phyloP scores from a whole-genome alignment of 116 monocot species.

The Trichopus zeylanicus region DNA sequence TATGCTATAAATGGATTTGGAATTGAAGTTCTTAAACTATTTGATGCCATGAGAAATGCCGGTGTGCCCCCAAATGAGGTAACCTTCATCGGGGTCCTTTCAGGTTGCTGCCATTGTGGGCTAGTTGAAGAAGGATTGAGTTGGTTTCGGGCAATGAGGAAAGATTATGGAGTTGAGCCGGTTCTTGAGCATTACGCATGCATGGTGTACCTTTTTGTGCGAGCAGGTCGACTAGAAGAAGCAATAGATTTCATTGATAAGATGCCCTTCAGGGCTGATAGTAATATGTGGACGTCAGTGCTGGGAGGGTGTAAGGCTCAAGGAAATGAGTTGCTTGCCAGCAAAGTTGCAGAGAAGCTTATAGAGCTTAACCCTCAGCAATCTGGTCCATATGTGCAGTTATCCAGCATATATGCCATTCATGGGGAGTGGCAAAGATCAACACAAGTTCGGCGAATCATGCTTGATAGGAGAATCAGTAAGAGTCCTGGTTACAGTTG shows the following conservation, averaged over 20 bases:
- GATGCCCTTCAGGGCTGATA: slow-evolving; percentile 55
- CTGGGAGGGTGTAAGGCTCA: slow-evolving; percentile 56
- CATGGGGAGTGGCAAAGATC: slow-evolving; percentile 55
- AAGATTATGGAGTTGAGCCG: slow-evolving; percentile 32
- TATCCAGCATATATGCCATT: slow-evolving; percentile 47
- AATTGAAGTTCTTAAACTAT: slow-evolving; percentile 38
- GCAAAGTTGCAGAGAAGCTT: slow-evolving; percentile 34
- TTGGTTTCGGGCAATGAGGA: slow-evolving; percentile 54
- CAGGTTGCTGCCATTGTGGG: slow-evolving; percentile 75
- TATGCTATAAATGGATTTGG: slow-evolving; percentile 68
- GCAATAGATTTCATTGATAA: slow-evolving; percentile 43
- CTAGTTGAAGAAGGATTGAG: slow-evolving; percentile 51
- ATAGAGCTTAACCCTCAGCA: slow-evolving; percentile 34
- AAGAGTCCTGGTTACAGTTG: slow-evolving; percentile 74
- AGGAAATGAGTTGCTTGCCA: slow-evolving; percentile 33
- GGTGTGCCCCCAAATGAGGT: slow-evolving; percentile 33
- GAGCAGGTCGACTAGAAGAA: slow-evolving; percentile 44
- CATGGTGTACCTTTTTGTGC: slow-evolving; percentile 57
- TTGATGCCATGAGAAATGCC: slow-evolving; percentile 39
- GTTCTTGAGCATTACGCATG: slow-evolving; percentile 63
- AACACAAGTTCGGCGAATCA: slow-evolving; percentile 22
- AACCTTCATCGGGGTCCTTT: slow-evolving; percentile 52
- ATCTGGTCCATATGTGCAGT: slow-evolving; percentile 47
- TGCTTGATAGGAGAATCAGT: slow-evolving; percentile 32
- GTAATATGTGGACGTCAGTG: slow-evolving; percentile 51